Percentiles rank a stretch among this genome's conserved stretches.
Conservation (phyloP, 2,329 filamentous ascomycete genomes). For the Myriosclerotinia duriaeana region DNA sequence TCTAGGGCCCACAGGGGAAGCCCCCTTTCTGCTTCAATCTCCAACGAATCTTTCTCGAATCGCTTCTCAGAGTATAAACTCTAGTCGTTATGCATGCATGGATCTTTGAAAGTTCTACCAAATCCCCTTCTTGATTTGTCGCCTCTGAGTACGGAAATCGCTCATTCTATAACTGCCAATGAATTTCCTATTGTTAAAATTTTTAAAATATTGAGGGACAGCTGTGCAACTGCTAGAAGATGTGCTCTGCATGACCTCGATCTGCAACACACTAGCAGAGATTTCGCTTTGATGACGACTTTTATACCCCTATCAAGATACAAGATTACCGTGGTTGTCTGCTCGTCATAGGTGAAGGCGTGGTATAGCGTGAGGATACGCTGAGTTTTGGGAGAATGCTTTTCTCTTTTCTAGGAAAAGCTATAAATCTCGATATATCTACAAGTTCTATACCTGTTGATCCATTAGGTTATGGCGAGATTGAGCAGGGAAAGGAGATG, state of each 20-base stretch:
- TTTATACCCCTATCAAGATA: not conserved
- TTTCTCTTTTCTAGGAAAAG: no score
- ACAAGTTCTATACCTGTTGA: no score
- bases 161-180: not conserved
- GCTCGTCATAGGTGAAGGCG: no score
- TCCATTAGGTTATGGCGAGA: no score
- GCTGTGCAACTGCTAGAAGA: not conserved
- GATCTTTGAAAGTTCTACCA: not conserved
- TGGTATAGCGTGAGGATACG: no score
- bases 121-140: not conserved
- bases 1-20: constrained; percentile 47
- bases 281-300: not conserved
- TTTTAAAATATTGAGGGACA: no score
- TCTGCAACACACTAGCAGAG: not conserved
- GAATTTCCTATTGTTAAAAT: not conserved
- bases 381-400: no score
- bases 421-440: no score
- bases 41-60: no score
- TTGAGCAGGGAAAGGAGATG: not conserved
- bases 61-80: not conserved
- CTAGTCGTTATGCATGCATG: not conserved
- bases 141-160: no score
- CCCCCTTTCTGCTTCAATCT: not conserved
- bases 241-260: no score
- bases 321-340: no score